Conservation (phyloP, 2,329 filamentous ascomycete species). For the Fusarium nisikadoi region DNA sequence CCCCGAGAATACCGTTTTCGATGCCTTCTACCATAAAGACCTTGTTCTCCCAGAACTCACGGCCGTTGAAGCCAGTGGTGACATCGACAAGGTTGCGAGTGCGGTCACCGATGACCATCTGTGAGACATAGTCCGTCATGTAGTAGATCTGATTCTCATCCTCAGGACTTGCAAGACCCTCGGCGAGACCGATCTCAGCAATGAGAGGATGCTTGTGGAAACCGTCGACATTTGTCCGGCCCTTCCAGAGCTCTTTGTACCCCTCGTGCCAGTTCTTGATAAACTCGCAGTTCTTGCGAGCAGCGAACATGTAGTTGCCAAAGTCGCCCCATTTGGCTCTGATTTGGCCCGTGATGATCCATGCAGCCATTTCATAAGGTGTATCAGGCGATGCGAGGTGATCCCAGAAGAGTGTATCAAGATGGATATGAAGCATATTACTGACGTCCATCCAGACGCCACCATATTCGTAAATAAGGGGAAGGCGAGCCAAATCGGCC, state of each 20-base stretch:
- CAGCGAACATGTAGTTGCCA: conserved; percentile 56
- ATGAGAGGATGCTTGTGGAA: conserved; percentile 48
- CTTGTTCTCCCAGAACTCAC: conserved; percentile 47
- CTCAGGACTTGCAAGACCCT: conserved; percentile 38
- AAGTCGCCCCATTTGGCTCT: conserved; percentile 49
- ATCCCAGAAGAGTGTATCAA: conserved; percentile 57
- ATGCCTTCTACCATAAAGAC: conserved; percentile 48
- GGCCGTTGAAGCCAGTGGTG: conserved; percentile 47
- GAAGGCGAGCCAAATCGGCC: conserved; percentile 59
- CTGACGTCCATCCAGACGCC: conserved; percentile 58
- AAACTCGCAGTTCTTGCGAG: conserved; percentile 54
- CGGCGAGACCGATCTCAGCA: conserved; percentile 47
- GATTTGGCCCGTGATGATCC: conserved; percentile 50
- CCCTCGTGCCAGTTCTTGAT: conserved; percentile 56
- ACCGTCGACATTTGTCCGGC: conserved; percentile 46
- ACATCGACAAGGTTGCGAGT: conserved; percentile 48
- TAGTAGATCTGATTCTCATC: conserved; percentile 28
- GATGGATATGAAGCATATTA: conserved; percentile 53
- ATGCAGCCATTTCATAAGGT: conserved; percentile 50
- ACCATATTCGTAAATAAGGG: conserved; percentile 54
- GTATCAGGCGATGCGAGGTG: conserved; percentile 50
- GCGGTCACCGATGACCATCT: conserved; percentile 51
- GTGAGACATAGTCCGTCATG: conserved; percentile 52
- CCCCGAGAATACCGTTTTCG: conserved; percentile 47
- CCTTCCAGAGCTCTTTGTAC: conserved; percentile 52